These are phyloP conservation scores for Cladosporium sp. DNA, from an alignment of 2,329 filamentous ascomycete genomes.

Conservation along the genomic window DNA sequence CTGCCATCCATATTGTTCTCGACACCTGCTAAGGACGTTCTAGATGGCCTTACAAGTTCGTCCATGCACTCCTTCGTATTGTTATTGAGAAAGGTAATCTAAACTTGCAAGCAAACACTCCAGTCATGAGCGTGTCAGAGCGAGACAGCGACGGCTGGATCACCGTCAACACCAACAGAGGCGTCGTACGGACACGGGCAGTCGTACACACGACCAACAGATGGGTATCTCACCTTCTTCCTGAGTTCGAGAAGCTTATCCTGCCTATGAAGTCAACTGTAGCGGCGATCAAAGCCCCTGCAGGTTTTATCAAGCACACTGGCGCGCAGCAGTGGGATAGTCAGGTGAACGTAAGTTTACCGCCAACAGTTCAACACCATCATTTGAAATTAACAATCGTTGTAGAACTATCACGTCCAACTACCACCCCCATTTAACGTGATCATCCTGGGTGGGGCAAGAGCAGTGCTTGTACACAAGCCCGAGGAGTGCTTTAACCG, in stretches of 20 bases:
- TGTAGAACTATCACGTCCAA: constrained; percentile 38
- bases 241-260: constrained; percentile 29
- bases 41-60: constrained; percentile 34
- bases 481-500: constrained; percentile 30
- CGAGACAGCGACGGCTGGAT: constrained; percentile 32
- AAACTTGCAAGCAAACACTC: constrained; percentile 36
- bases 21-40: background rate
- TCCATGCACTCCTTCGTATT: constrained; percentile 30
- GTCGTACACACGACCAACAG: constrained; percentile 31
- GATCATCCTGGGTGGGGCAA: constrained; percentile 36
- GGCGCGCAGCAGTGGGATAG: constrained; percentile 39
- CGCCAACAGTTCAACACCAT: background rate
- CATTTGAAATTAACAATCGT: background rate
- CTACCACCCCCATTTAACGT: constrained; percentile 37
- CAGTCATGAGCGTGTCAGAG: constrained; percentile 31
- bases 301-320: constrained; percentile 36
- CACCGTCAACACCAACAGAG: constrained; percentile 27
- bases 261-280: constrained; percentile 28
- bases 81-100: constrained; percentile 25
- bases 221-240: constrained; percentile 31
- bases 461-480: constrained; percentile 32
- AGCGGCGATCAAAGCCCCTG: constrained; percentile 37
- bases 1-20: background rate
- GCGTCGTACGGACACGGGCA: constrained; percentile 24
- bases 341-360: constrained; percentile 30